Evolutionary conservation across 2,329 filamentous ascomycete genomes (phyloP).

Genomic region (Fusarium sp.): DNA sequence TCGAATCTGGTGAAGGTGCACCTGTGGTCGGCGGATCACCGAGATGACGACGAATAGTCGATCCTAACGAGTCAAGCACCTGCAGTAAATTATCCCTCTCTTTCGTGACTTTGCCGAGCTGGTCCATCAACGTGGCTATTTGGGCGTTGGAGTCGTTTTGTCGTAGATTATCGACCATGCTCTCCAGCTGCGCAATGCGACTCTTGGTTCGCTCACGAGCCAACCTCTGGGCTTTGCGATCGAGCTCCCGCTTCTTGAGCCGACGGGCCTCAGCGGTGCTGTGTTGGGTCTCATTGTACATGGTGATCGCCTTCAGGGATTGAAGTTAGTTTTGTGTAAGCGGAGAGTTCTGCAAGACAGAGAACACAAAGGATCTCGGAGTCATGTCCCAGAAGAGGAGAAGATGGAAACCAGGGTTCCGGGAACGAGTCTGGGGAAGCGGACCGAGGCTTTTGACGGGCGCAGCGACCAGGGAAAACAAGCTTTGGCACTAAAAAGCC

Average conservation of each 20-base stretch:
- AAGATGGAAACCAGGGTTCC: conserved; percentile 8
- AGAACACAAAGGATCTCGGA: neutral
- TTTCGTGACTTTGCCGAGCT: conserved; percentile 45
- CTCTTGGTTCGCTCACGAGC: conserved; percentile 53
- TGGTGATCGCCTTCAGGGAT: conserved; percentile 34
- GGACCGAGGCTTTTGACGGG: conserved; percentile 16
- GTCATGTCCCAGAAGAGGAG: neutral
- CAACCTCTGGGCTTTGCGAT: conserved; percentile 53
- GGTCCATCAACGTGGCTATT: conserved; percentile 47
- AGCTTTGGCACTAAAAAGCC: conserved; percentile 20
- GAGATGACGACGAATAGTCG: conserved; percentile 39
- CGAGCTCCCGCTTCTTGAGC: conserved; percentile 53
- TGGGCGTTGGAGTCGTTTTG: conserved; percentile 48
- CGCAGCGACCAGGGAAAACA: conserved; percentile 11
- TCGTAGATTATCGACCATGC: conserved; percentile 48
- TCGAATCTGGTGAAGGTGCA: conserved; percentile 1
- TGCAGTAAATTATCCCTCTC: conserved; percentile 45
- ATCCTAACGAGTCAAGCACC: conserved; percentile 32
- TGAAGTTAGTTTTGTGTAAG: too few relatives aligned
- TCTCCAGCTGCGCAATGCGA: conserved; percentile 53
- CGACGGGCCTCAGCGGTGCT: conserved; percentile 36
- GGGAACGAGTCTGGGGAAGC: conserved; percentile 26
- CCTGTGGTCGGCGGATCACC: neutral
- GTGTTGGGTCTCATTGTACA: conserved; percentile 24
- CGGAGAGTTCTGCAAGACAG: neutral